These are phyloP conservation scores for Hapsidospora chrysogenum DNA, from an alignment of 495 filamentous ascomycete genomes.

Conservation along the genomic window DNA sequence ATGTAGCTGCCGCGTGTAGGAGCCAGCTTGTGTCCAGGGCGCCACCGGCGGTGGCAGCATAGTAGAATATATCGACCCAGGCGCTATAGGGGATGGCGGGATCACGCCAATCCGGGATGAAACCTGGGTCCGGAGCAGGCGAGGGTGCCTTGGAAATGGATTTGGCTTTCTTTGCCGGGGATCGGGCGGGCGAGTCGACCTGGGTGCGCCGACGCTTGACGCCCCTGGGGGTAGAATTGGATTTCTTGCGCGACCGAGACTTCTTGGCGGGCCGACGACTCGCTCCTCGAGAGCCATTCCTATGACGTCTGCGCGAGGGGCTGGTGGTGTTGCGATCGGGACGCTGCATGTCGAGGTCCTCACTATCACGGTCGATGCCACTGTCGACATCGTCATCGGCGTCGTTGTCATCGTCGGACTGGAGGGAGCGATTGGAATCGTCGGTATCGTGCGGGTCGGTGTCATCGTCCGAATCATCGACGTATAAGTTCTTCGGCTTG, in stretches of 20 bases:
- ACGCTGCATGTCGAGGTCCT: no score
- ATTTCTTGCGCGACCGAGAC: no score
- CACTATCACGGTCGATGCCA: neutral
- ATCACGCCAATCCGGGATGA: neutral
- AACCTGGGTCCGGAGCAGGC: no score
- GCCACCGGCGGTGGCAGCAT: constrained; percentile 38
- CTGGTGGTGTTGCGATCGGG: no score
- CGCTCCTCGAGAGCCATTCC: no score
- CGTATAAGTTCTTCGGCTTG: neutral
- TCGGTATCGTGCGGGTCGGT: neutral
- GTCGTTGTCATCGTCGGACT: neutral
- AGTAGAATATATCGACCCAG: constrained; percentile 44
- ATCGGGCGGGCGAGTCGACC: no score
- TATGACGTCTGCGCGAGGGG: no score
- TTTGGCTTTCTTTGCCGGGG: no score
- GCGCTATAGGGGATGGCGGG: constrained; percentile 40
- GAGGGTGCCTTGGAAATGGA: no score
- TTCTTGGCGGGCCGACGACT: no score
- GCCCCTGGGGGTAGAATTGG: no score
- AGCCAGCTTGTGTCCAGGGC: constrained; percentile 36
- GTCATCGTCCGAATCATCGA: neutral
- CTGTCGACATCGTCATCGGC: neutral
- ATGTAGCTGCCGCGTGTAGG: constrained; percentile 32
- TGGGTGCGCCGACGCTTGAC: no score
- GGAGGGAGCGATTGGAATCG: neutral